phyloP scores from a whole-genome alignment of 2,329 filamentous ascomycete genomes.

The Epichloe festucae region DNA sequence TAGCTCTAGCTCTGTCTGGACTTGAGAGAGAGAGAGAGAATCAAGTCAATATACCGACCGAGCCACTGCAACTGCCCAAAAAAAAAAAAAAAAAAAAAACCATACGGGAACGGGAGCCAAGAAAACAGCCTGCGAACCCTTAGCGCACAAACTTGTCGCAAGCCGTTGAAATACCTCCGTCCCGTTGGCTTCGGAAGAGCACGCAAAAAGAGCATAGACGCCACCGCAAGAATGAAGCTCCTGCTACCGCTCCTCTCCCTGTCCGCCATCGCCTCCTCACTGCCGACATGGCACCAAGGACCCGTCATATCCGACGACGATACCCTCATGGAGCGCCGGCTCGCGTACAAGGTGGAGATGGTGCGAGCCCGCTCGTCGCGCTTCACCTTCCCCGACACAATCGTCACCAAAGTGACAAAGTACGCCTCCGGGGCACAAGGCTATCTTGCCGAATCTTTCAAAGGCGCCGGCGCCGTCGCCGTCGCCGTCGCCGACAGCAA shows the following conservation, averaged over 20 bases:
- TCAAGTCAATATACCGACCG: no score
- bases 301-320: slow-evolving; percentile 7
- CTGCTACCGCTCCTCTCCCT: slow-evolving; percentile 1
- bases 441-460: slow-evolving; percentile 4
- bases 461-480: slow-evolving; percentile 6
- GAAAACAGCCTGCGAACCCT: no score
- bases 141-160: no score
- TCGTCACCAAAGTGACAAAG: slow-evolving; percentile 6
- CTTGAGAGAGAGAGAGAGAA: no score
- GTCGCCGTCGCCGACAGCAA: slow-evolving; percentile 10
- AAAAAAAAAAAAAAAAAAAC: no score
- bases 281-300: slow-evolving; percentile 3
- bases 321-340: slow-evolving; percentile 6
- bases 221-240: background rate
- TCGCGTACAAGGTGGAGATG: slow-evolving; percentile 1
- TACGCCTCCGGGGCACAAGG: slow-evolving; percentile 7
- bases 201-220: background rate
- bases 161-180: no score
- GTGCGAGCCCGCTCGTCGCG: background rate
- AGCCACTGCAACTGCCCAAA: no score
- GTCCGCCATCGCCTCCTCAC: background rate
- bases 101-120: no score
- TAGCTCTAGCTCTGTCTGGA: no score
- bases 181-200: background rate
- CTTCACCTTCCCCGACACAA: background rate